Base-by-base conservation (phyloP, 2,329 filamentous ascomycete species). In the Fusarium torreyae region DNA sequence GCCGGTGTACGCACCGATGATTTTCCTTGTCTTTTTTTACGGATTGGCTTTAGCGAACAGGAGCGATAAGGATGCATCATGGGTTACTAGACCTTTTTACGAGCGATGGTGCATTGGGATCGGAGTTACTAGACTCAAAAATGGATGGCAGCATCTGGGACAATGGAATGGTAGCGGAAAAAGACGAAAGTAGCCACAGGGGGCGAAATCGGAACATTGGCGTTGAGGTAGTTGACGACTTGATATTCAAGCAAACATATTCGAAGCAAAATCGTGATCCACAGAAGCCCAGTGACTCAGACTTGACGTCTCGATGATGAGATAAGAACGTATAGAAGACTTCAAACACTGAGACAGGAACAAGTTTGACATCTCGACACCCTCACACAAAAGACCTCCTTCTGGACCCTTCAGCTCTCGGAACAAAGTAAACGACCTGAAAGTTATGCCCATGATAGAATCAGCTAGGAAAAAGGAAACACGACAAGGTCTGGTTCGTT, bases 41-140 rank as follows among this genome's bases (percentile, higher is more conserved):
- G 24, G 39, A 8, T 42, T 24, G 11, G 13, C 28, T 55, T 39
- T 56, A 44, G 36, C 34, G 43, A 58, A 24, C 20, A 31, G 67
- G 57, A 50, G 28, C 28, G 51, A 15, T 42, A 44, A 42, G 33
- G 46, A 50, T 56, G 56, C 63, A 64, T 69, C 61, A 65, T 50
- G 50, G 68, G 74, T 73, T 75, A 33, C 44, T 57, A 74, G 66
- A 73, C 73, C 73, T 42, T 48, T 59, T 55, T 43, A 43, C 42
- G 48, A 62, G 70, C 46, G 57, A 65, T 58, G 57, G 45, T 66
- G 54, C 45, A 63, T 57, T 46, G 46, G 33, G 28, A 48, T 59
- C 48, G 51, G 64, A 65, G 72, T 74, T 71, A 42, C 26, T 44
- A 73, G 63, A 74, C 72, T 70, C 69, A 18, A 22, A 14, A 26